A percentile compares a stretch with the other conserved stretches of the same genome.
Conservation (phyloP, 371 early-diverging fungal genomes). For the Phascolomyces articulosus region DNA sequence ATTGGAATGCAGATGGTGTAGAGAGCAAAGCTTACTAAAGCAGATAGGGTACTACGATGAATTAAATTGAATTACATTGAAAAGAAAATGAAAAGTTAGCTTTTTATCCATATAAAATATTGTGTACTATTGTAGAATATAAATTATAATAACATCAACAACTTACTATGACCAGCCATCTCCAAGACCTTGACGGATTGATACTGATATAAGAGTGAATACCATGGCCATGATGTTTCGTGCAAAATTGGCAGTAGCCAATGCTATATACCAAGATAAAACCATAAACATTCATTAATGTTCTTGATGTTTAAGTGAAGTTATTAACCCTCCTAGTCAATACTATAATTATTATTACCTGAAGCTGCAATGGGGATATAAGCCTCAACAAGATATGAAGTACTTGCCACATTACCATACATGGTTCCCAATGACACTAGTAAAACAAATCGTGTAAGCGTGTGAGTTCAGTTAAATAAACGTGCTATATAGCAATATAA, state of each 20-base stretch:
- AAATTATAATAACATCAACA: no score
- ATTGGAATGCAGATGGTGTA: slow-evolving; percentile 23
- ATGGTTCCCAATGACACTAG: slow-evolving; percentile 33
- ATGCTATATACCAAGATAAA: slow-evolving; percentile 15
- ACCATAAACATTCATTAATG: no score
- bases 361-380: slow-evolving; percentile 34
- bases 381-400: slow-evolving; percentile 33
- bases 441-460: not conserved
- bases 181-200: slow-evolving; percentile 26
- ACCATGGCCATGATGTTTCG: slow-evolving; percentile 39
- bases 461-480: not conserved
- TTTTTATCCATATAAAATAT: no score
- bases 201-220: slow-evolving; percentile 31
- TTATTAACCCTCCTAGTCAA: no score
- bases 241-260: slow-evolving; percentile 28
- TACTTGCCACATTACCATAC: slow-evolving; percentile 32
- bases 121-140: no score
- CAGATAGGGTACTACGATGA: slow-evolving; percentile 22
- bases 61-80: not conserved
- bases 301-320: no score
- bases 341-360: slow-evolving; percentile 26
- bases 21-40: slow-evolving; percentile 9
- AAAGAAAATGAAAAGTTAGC: no score
- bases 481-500: not conserved
- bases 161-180: slow-evolving; percentile 48